phyloP scores from a whole-genome alignment of 108 stramenopile species.

The Cyclotella cryptica region DNA sequence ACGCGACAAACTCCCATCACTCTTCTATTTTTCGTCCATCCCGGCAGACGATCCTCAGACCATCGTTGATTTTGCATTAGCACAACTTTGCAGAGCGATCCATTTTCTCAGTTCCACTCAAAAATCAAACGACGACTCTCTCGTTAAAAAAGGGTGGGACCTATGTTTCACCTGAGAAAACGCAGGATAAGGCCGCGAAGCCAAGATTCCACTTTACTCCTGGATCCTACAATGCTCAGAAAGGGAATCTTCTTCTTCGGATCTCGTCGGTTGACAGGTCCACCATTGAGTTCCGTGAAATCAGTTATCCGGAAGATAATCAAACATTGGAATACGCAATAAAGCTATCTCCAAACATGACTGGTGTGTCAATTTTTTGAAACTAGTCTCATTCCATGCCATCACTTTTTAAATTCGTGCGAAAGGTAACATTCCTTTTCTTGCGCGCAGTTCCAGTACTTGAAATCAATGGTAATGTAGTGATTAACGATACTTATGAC shows the following conservation, averaged over 20 bases:
- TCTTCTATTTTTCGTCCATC: no score
- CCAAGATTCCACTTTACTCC: constrained; percentile 3
- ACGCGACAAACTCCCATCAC: no score
- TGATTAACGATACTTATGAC: constrained; percentile 3
- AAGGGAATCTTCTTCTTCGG: constrained; percentile 5
- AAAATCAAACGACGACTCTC: not conserved
- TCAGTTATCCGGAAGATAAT: constrained; percentile 9
- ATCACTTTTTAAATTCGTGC: not conserved
- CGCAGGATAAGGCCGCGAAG: not conserved
- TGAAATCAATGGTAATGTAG: constrained; percentile 16
- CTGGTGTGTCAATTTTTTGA: not conserved
- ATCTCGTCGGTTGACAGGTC: not conserved
- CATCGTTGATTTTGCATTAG: no score
- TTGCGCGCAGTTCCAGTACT: not conserved
- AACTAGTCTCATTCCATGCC: no score
- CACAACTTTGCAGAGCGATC: no score
- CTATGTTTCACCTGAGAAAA: constrained; percentile 2
- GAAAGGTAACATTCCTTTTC: not conserved
- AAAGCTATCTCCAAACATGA: constrained; percentile 19
- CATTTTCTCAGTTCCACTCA: not conserved
- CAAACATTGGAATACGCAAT: constrained; percentile 13
- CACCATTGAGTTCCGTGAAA: not conserved
- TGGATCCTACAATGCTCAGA: constrained; percentile 10
- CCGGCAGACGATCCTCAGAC: no score
- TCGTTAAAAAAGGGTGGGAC: constrained; percentile 11